Conservation (phyloP, 257 asterid genomes). For the Echium plantagineum region DNA sequence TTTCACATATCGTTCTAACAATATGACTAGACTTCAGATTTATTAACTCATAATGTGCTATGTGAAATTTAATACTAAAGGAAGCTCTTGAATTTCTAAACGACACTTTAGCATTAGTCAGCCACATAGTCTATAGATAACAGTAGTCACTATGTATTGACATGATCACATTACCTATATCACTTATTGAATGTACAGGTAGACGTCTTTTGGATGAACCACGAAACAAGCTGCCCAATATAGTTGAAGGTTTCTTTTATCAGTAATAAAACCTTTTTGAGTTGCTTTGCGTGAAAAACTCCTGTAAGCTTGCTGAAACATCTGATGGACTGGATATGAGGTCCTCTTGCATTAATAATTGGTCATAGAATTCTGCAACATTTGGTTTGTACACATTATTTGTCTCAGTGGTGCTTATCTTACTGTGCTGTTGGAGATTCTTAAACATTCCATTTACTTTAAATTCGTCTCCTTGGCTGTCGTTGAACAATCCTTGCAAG, state of each 20-base stretch:
- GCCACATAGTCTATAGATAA: neutral
- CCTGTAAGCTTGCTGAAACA: conserved; percentile 18
- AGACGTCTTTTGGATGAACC: neutral
- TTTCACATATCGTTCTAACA: too few relatives aligned
- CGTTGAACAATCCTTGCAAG: conserved; percentile 1
- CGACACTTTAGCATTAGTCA: neutral
- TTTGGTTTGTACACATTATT: too few relatives aligned
- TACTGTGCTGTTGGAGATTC: conserved; percentile 7
- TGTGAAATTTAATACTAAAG: neutral
- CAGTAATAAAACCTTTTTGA: conserved; percentile 16
- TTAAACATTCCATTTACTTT: conserved; percentile 7
- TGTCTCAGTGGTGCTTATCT: neutral
- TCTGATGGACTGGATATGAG: conserved; percentile 14
- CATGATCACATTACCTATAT: neutral
- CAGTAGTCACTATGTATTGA: neutral
- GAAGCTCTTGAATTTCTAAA: neutral
- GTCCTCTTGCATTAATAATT: conserved; percentile 12
- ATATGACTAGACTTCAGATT: too few relatives aligned
- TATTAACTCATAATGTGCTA: neutral
- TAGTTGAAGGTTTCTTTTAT: neutral
- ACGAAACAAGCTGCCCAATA: neutral
- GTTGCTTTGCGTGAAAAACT: conserved; percentile 18
- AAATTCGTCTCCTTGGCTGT: conserved; percentile 3
- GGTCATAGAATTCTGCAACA: conserved; percentile 18
- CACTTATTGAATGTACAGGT: neutral